phyloP scores from a whole-genome alignment of 2,329 filamentous ascomycete genomes.

The Paracorniculantispora psalliotae region DNA sequence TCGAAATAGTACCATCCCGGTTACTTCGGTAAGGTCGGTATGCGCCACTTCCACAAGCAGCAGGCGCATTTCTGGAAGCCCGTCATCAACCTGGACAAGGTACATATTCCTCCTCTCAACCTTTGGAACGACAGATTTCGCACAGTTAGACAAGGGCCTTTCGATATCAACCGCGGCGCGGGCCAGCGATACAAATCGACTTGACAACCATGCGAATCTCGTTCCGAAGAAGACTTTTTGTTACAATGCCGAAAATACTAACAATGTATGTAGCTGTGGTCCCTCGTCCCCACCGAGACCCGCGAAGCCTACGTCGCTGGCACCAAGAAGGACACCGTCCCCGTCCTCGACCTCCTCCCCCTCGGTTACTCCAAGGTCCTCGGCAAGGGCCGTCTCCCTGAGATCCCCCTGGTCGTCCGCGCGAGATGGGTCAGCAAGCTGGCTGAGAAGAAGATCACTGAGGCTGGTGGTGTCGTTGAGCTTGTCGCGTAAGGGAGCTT shows the following conservation, averaged over 20 bases:
- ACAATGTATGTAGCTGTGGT: constrained; percentile 66
- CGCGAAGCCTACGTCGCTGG: constrained; percentile 86
- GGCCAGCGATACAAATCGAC: background rate
- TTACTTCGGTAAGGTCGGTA: constrained; percentile 98
- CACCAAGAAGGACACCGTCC: constrained; percentile 81
- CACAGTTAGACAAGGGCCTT: background rate
- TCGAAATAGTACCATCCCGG: constrained; percentile 77
- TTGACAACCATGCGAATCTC: background rate
- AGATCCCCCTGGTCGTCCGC: constrained; percentile 89
- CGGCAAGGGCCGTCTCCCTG: constrained; percentile 93
- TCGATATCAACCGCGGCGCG: background rate
- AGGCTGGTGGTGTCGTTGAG: constrained; percentile 93
- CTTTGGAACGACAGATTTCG: constrained; percentile 4
- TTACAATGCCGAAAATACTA: background rate
- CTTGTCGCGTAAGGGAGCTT: constrained; percentile 66
- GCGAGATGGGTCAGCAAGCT: constrained; percentile 93
- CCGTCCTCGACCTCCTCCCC: constrained; percentile 94
- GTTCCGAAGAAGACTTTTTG: background rate
- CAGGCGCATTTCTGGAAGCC: constrained; percentile 98
- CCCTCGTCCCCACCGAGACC: constrained; percentile 86
- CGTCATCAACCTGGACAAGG: constrained; percentile 98
- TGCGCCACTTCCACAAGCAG: constrained; percentile 95
- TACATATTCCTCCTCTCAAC: constrained; percentile 33
- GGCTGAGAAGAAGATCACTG: constrained; percentile 98
- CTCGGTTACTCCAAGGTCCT: constrained; percentile 98